Evolutionary conservation across 2,329 filamentous ascomycete species (phyloP), one percentile per base, ranked within the genome.

Genomic region (Diaporthe ampelina): DNA sequence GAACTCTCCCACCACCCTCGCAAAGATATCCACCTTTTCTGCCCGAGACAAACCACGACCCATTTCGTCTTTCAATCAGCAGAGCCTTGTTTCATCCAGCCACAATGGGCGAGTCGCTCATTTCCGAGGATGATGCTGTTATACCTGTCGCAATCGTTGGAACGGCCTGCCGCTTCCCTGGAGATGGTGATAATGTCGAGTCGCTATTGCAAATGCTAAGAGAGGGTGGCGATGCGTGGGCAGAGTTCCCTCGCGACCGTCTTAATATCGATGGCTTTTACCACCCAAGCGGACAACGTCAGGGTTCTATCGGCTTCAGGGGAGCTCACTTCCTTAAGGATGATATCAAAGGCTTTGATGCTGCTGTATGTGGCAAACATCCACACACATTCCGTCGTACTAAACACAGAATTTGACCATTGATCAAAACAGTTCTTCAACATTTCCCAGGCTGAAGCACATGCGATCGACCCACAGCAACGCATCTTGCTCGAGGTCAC

Each of bases 261-360:
- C 94, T 94, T 82, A 91, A 94, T 76, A 88, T 90, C 21, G 86
- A 92, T 63, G 88, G 89, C 11, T 92, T 94, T 79, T 91, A 88
- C 75, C 92, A 94, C 78, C 88, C 91, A 3, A 91, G 90, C 2
- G 91, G 92, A 8, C 92, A 93, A 79, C 87, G 85, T 50, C 73
- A 76, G 48, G 75, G 75, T 26, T 75, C 73, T 73, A 79, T 77
- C 50, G 70, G 75, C 3, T 86, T 89, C 69, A 82, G 81, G 7
- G 87, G 87, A 3, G 88, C 83, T 0, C 87, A 90, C 74, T 89
- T 90, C 72, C 79, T 89, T n/a, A 82, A 84, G n/a, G 81, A 81
- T 6, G 80, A 89, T 73, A 79, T 88, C 56, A 82, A 84, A 32
- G 82, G 83, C 0, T 90, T 89, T 73, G 88, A 89, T 77, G 86